Evolutionary conservation across 2,329 filamentous ascomycete species (phyloP).

Genomic region (Samsoniella hepiali): DNA sequence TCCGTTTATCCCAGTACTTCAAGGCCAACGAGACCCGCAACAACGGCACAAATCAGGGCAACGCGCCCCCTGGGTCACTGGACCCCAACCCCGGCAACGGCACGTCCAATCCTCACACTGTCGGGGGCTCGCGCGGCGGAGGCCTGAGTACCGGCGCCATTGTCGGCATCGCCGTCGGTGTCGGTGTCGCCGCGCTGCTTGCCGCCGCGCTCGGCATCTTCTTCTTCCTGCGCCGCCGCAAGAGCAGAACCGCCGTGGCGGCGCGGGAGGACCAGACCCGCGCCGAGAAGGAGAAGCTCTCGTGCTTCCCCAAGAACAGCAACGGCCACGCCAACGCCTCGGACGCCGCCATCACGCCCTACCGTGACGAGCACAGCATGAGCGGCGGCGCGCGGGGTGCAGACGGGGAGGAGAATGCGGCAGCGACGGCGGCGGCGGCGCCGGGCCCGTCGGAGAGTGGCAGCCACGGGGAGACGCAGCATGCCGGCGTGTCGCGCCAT

Average conservation of each 20-base stretch:
- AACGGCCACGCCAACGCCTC: conserved; percentile 14
- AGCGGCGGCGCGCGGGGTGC: conserved; percentile 1
- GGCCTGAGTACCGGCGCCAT: conserved; percentile 42
- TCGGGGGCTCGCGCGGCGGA: not conserved
- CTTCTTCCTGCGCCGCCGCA: conserved; percentile 40
- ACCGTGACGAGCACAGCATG: conserved; percentile 5
- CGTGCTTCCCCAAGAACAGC: conserved; percentile 41
- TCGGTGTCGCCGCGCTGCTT: conserved; percentile 36
- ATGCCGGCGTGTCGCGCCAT: conserved; percentile 38
- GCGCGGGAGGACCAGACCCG: not conserved
- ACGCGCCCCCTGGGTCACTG: too few relatives aligned
- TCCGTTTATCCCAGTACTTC: not conserved
- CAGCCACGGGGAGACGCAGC: conserved; percentile 25
- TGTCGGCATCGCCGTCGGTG: conserved; percentile 46
- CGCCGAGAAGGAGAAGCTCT: conserved; percentile 10
- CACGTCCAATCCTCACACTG: conserved; percentile 12
- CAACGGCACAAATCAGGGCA: not conserved
- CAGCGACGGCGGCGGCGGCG: not conserved
- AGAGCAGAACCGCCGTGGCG: conserved; percentile 20
- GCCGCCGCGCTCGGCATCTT: conserved; percentile 39
- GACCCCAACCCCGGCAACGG: not conserved
- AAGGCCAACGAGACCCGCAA: conserved; percentile 15
- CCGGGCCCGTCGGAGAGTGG: conserved; percentile 6
- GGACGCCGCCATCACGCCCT: conserved; percentile 12
- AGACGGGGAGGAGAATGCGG: not conserved